A percentile compares a stretch with the other conserved stretches of the same genome.
Conservation (phyloP, 305 asterid species). For the Fraxinus greggii region DNA sequence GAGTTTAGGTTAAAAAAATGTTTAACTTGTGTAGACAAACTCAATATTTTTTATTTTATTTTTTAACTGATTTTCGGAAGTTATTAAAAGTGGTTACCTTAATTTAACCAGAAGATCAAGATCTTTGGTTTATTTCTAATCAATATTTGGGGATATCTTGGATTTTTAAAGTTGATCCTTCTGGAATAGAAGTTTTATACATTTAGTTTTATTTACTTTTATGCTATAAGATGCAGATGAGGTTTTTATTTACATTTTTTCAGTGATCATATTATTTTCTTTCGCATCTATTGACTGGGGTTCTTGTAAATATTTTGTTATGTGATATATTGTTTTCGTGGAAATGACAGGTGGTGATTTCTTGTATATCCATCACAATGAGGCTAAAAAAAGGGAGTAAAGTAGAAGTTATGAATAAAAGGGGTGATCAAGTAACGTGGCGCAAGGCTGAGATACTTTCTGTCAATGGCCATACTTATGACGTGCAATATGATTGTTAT, state of each 20-base stretch:
- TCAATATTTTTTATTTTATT: too few species aligned
- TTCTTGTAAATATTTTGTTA: background rate
- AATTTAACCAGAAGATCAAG: background rate
- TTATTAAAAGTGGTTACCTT: background rate
- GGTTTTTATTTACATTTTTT: too few species aligned
- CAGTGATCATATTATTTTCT: background rate
- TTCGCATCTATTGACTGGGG: background rate
- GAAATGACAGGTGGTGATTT: conserved; percentile 40
- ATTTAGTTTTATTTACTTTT: too few species aligned
- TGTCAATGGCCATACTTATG: conserved; percentile 48
- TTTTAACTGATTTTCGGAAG: background rate
- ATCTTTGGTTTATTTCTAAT: too few species aligned
- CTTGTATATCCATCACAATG: conserved; percentile 36
- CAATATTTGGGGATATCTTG: background rate
- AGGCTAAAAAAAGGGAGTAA: conserved; percentile 57
- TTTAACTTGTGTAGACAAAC: background rate
- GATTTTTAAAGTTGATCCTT: too few species aligned
- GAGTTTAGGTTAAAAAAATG: conserved; percentile 8
- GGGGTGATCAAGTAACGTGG: conserved; percentile 50
- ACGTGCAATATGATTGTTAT: conserved; percentile 41
- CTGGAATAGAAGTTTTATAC: too few species aligned
- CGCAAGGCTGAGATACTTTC: conserved; percentile 49
- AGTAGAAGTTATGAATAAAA: conserved; percentile 69
- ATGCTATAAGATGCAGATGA: too few species aligned
- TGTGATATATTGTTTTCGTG: conserved; percentile 8